phyloP scores from a whole-genome alignment of 768 basidiomycete genomes.

The Fibroporia radiculosa region DNA sequence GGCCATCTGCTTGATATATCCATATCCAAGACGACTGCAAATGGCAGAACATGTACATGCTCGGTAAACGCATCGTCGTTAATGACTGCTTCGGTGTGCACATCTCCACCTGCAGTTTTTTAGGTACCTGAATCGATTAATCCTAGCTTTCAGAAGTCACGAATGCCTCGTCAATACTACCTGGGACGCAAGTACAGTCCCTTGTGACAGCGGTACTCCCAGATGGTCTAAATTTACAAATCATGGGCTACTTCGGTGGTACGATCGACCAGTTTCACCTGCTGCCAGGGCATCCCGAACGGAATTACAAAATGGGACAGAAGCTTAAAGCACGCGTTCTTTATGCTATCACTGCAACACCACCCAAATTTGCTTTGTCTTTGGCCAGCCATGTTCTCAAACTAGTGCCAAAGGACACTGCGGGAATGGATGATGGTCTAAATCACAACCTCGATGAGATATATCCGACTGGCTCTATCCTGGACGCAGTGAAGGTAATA shows the following conservation, averaged over 20 bases:
- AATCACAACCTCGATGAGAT: conserved; percentile 37
- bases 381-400: conserved; percentile 63
- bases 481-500: conserved; percentile 68
- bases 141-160: conserved; percentile 67
- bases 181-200: conserved; percentile 75
- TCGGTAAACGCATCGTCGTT: conserved; percentile 43
- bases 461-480: conserved; percentile 65
- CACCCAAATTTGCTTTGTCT: conserved; percentile 80
- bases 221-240: conserved; percentile 77
- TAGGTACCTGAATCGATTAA: neutral
- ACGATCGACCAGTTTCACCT: conserved; percentile 82
- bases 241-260: conserved; percentile 88
- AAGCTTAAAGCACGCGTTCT: conserved; percentile 81
- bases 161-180: conserved; percentile 75
- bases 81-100: conserved; percentile 47
- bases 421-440: conserved; percentile 14
- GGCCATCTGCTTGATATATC: conserved; percentile 64
- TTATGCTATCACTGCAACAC: conserved; percentile 64
- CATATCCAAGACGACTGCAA: conserved; percentile 62
- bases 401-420: conserved; percentile 33
- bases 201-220: conserved; percentile 71
- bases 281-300: conserved; percentile 31
- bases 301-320: conserved; percentile 52
- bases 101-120: neutral
- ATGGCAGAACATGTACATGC: conserved; percentile 75